Evolutionary conservation across 2,329 filamentous ascomycete genomes (phyloP), one percentile per base, ranked within the genome.

Genomic region (Fusarium nisikadoi): DNA sequence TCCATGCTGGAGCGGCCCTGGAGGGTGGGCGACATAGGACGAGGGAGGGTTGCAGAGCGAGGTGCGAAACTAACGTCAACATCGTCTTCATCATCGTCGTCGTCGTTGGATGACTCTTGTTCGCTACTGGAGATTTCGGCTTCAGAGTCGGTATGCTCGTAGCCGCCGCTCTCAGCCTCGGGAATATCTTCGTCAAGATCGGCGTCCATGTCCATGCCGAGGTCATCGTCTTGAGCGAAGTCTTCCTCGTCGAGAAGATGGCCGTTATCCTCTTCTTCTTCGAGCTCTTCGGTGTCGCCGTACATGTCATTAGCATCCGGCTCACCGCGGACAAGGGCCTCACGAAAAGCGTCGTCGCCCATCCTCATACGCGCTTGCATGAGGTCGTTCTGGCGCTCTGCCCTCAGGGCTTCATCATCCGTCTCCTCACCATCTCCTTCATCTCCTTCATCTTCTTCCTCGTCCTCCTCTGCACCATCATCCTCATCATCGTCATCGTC

Each of bases 71-170:
- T 83, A 60, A 84, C 79, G 49, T 73, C 70, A 14, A 72, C 45
- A 4, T 72, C 74, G 6, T 82, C 76, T 14, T 83, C 75, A 14
- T 77, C 76, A 11, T 72, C 76, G 5, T 82, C 76, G 5, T 83
- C 80, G 14, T 78, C 78, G 12, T 77, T 79, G 20, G 77, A 77
- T 16, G 84, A 80, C 10, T 83, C 83, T 29, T 83, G 81, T 53
- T 83, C 83, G 68, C 85, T 87, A 76, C 85, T 88, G 65, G 81
- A 86, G 56, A 90, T 73, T 56, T 91, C 90, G 13, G 86, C 91
- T 72, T 94, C 92, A 5, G 91, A 92, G 81, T 94, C 92, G 13
- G 92, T 94, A 78, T 94, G 92, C 83, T 94, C 92, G 82, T 94
- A 94, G 74, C 89, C 88, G 31, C 86, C 88, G 76, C 83, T 84